These are phyloP conservation scores for Drechslerella stenobrocha DNA, from an alignment of 2,329 filamentous ascomycete species.

Conservation along the genomic window DNA sequence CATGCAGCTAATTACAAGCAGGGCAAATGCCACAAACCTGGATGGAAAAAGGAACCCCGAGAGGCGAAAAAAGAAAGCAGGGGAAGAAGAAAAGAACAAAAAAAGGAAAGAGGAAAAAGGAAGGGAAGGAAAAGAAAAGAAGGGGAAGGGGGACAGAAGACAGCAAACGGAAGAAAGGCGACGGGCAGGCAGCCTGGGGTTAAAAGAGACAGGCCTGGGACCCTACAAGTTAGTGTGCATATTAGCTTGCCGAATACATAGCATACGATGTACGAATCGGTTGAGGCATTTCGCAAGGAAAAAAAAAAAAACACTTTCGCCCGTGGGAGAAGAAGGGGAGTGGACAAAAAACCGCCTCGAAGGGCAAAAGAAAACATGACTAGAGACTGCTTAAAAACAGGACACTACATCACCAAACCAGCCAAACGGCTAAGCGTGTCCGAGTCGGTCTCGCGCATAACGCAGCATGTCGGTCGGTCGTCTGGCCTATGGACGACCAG, in stretches of 20 bases:
- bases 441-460: slow-evolving; percentile 44
- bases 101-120: slow-evolving; percentile 12
- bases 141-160: slow-evolving; percentile 20
- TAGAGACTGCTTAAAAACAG: not conserved
- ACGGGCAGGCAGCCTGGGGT: slow-evolving; percentile 45
- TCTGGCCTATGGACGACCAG: slow-evolving; percentile 13
- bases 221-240: slow-evolving; percentile 40
- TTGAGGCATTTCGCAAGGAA: slow-evolving; percentile 47
- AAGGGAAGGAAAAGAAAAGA: slow-evolving; percentile 13
- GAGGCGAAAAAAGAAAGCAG: slow-evolving; percentile 35
- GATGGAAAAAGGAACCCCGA: slow-evolving; percentile 37
- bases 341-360: slow-evolving; percentile 8
- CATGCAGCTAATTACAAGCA: slow-evolving; percentile 44
- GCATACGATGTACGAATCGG: slow-evolving; percentile 46
- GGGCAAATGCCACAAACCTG: slow-evolving; percentile 44
- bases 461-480: slow-evolving; percentile 14
- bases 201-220: slow-evolving; percentile 30
- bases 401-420: slow-evolving; percentile 1
- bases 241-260: slow-evolving; percentile 32
- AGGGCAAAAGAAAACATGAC: slow-evolving; percentile 22
- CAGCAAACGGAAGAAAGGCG: slow-evolving; percentile 47
- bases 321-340: slow-evolving; percentile 1
- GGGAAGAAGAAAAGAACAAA: slow-evolving; percentile 32
- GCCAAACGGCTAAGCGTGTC: slow-evolving; percentile 11
- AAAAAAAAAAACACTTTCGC: not conserved